Conservation (phyloP, 2,329 filamentous ascomycete species). For the Fusarium albidum region DNA sequence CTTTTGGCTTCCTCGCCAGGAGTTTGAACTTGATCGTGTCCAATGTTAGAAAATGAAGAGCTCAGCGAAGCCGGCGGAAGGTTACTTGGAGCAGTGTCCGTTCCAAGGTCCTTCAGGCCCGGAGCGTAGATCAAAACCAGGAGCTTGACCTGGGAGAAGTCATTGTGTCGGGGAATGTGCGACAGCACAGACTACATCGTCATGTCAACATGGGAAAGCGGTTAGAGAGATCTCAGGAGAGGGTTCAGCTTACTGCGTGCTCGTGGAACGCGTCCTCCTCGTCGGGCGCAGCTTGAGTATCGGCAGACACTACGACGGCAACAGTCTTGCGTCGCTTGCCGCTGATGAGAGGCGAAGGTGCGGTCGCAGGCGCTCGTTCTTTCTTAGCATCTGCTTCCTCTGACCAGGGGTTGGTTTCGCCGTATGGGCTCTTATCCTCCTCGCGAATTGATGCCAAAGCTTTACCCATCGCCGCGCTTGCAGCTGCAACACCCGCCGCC, state of each 20-base stretch:
- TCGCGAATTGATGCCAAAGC: constrained; percentile 85
- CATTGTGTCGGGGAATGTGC: constrained; percentile 80
- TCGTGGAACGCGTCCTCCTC: constrained; percentile 72
- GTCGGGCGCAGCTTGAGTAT: constrained; percentile 65
- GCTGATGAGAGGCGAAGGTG: constrained; percentile 44
- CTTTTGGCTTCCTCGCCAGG: constrained; percentile 70
- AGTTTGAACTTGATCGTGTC: constrained; percentile 73
- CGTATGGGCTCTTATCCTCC: constrained; percentile 78
- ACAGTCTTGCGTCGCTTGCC: constrained; percentile 75
- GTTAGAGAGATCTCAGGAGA: constrained; percentile 8
- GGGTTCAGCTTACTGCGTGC: constrained; percentile 74
- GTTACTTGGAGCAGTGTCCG: constrained; percentile 61
- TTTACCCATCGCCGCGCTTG: constrained; percentile 82
- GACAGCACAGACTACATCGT: constrained; percentile 80
- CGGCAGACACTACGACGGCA: constrained; percentile 88
- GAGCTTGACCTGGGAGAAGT: constrained; percentile 77
- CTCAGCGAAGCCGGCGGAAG: constrained; percentile 70
- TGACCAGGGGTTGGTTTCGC: constrained; percentile 90
- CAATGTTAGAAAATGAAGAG: constrained; percentile 91
- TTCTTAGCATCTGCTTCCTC: constrained; percentile 82
- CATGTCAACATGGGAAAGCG: constrained; percentile 16
- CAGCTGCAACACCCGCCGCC: constrained; percentile 81
- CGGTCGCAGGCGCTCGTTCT: constrained; percentile 47
- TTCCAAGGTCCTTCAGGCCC: constrained; percentile 71
- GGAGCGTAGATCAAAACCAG: constrained; percentile 93